Conservation (phyloP, 306 rosid species). For the Pterocarpus macrocarpus region DNA sequence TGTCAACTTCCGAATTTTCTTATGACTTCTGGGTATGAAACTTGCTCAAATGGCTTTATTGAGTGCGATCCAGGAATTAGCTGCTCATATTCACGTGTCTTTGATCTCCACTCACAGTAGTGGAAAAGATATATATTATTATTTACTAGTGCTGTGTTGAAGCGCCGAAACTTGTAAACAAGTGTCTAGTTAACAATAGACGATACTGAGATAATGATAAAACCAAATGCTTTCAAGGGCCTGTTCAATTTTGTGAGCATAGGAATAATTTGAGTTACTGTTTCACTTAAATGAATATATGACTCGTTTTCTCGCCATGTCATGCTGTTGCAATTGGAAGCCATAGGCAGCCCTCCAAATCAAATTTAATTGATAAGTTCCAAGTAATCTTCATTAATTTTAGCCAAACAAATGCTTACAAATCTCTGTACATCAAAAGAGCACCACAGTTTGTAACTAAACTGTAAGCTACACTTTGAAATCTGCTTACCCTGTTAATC, state of each 20-base stretch:
- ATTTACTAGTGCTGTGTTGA: slow-evolving; percentile 7
- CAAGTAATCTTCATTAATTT: not conserved
- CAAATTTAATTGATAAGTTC: not conserved
- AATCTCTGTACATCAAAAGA: not conserved
- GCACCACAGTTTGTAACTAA: slow-evolving; percentile 14
- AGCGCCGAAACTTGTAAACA: slow-evolving; percentile 23
- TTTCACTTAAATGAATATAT: not conserved
- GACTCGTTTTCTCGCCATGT: too few relatives aligned
- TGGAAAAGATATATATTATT: slow-evolving; percentile 16
- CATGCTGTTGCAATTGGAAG: not conserved
- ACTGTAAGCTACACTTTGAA: not conserved
- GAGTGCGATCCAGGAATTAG: slow-evolving; percentile 53
- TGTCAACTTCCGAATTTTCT: not conserved
- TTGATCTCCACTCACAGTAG: slow-evolving; percentile 41
- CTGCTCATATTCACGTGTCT: slow-evolving; percentile 26
- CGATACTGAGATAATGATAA: slow-evolving; percentile 1
- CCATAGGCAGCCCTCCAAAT: not conserved
- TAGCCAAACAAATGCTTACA: slow-evolving; percentile 5
- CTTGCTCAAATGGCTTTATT: slow-evolving; percentile 26
- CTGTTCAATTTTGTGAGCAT: not conserved
- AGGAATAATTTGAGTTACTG: too few relatives aligned
- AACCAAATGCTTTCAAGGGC: not conserved
- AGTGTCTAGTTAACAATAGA: slow-evolving; percentile 33
- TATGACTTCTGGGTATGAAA: slow-evolving; percentile 34
- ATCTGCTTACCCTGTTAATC: slow-evolving; percentile 17